These are phyloP conservation scores for Ampelocalamus luodianensis DNA, from an alignment of 176 grass and related monocot species.

Conservation along the genomic window DNA sequence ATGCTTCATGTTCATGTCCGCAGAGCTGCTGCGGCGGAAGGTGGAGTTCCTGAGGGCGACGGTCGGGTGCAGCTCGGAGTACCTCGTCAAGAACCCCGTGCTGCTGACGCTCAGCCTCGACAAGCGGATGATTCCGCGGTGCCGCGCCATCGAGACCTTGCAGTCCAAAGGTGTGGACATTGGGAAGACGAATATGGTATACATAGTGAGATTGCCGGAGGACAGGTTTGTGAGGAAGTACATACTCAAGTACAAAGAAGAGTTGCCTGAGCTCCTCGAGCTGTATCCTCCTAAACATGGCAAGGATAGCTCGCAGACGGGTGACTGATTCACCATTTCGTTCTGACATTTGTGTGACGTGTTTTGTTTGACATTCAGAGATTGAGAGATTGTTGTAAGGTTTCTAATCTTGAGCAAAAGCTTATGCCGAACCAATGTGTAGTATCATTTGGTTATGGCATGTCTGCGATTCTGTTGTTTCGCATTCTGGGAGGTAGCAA, in stretches of 20 bases:
- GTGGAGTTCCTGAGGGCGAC: constrained; percentile 55
- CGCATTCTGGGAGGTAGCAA: no score
- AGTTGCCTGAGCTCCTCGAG: constrained; percentile 41
- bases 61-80: constrained; percentile 7
- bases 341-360: neutral
- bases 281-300: constrained; percentile 29
- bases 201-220: neutral
- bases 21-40: constrained; percentile 40
- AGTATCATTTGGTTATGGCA: neutral
- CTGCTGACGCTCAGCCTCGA: constrained; percentile 54
- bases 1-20: constrained; percentile 40
- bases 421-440: neutral
- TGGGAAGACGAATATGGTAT: neutral
- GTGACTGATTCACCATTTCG: constrained; percentile 1
- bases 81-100: constrained; percentile 30
- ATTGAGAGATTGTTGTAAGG: neutral
- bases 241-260: constrained; percentile 45
- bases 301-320: neutral
- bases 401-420: neutral
- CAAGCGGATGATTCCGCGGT: constrained; percentile 58
- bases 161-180: constrained; percentile 42
- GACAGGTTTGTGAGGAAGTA: constrained; percentile 44
- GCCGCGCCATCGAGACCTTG: constrained; percentile 35
- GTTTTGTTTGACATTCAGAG: neutral
- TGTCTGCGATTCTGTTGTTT: no score